Evolutionary conservation across 2,329 filamentous ascomycete genomes (phyloP).

Genomic region (Fonsecaea pugnacius): DNA sequence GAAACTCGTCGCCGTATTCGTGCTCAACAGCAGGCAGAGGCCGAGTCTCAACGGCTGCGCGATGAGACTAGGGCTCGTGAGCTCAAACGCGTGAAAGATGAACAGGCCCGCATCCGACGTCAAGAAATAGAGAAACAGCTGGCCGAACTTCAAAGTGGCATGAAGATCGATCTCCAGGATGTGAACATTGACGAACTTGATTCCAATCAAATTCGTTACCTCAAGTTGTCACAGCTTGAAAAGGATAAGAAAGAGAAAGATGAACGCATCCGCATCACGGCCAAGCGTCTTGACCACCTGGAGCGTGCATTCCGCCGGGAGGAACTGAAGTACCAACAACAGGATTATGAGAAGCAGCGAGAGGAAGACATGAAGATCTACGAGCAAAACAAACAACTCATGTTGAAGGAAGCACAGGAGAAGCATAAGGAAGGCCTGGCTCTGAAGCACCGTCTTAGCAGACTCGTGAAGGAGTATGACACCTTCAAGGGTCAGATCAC

Average conservation of each 20-base stretch:
- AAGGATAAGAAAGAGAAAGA: conserved; percentile 97
- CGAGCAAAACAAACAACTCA: conserved; percentile 76
- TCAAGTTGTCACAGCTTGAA: conserved; percentile 94
- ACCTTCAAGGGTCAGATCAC: conserved; percentile 79
- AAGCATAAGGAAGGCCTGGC: conserved; percentile 93
- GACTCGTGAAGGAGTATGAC: conserved; percentile 84
- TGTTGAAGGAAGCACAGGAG: conserved; percentile 75
- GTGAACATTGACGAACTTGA: conserved; percentile 82
- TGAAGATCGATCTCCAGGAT: conserved; percentile 78
- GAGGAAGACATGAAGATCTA: conserved; percentile 78
- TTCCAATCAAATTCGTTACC: conserved; percentile 83
- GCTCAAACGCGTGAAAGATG: conserved; percentile 79
- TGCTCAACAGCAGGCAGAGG: conserved; percentile 85
- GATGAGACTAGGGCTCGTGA: conserved; percentile 92
- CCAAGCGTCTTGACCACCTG: conserved; percentile 94
- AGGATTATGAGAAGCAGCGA: conserved; percentile 83
- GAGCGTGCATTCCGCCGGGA: conserved; percentile 97
- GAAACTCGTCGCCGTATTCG: conserved; percentile 84
- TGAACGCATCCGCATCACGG: conserved; percentile 86
- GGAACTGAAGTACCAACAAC: conserved; percentile 85
- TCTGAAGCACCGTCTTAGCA: conserved; percentile 87
- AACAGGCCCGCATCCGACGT: conserved; percentile 86
- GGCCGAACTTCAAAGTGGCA: conserved; percentile 85
- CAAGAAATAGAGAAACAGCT: conserved; percentile 93
- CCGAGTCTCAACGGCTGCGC: conserved; percentile 84